phyloP scores from a whole-genome alignment of 2,329 filamentous ascomycete genomes.

The Daldinia sp. region DNA sequence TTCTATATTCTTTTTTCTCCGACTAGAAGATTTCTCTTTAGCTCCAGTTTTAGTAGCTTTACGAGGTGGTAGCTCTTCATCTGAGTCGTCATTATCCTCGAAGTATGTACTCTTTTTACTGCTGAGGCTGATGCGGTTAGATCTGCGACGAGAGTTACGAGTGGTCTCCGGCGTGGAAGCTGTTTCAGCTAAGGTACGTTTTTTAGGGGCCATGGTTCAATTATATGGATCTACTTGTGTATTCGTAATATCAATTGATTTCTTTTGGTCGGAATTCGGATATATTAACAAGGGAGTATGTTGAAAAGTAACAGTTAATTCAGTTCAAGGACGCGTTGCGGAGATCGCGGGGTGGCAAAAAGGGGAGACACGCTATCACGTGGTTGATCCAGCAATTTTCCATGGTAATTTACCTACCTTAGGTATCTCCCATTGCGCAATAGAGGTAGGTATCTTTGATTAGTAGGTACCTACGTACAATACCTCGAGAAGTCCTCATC shows the following conservation, averaged over 20 bases:
- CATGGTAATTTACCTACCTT: not conserved
- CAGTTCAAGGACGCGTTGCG: slow-evolving; percentile 34
- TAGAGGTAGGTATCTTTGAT: too few species aligned
- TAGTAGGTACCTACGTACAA: too few species aligned
- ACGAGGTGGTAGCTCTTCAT: slow-evolving; percentile 33
- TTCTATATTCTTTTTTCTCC: slow-evolving; percentile 21
- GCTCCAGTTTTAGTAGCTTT: slow-evolving; percentile 36
- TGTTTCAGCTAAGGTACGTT: slow-evolving; percentile 34
- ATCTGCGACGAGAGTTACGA: slow-evolving; percentile 51
- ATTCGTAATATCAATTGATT: not conserved
- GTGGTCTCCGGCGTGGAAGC: slow-evolving; percentile 14
- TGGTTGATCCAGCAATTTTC: slow-evolving; percentile 3
- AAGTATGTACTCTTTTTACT: slow-evolving; percentile 50
- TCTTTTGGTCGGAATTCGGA: not conserved
- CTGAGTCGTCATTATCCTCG: slow-evolving; percentile 40
- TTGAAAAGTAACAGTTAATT: not conserved
- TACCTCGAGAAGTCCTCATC: not conserved
- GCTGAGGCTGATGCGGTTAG: slow-evolving; percentile 59
- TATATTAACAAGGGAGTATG: not conserved
- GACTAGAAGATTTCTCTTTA: not conserved
- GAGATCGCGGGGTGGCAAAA: slow-evolving; percentile 21
- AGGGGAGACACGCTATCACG: slow-evolving; percentile 33
- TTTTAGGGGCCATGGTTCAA: slow-evolving; percentile 43
- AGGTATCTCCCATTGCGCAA: not conserved
- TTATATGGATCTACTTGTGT: not conserved